Conservation (phyloP, 352 stramenopile genomes). For the Globisporangium orthogonon region DNA sequence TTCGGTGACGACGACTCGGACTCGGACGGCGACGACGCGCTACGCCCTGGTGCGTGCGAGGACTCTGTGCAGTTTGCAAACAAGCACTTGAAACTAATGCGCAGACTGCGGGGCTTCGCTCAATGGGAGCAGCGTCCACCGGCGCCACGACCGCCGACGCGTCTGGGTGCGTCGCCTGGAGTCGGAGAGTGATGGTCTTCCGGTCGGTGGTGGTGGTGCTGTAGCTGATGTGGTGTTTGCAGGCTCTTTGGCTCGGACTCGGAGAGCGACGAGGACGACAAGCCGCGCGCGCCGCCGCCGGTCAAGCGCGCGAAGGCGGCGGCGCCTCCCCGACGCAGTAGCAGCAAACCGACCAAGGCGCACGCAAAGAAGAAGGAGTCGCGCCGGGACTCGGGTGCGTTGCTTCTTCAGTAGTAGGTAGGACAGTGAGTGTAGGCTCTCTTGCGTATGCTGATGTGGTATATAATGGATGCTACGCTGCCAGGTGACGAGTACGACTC, state of each 20-base stretch:
- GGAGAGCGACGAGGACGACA: conserved; percentile 75
- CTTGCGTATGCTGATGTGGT: background rate
- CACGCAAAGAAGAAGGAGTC: conserved; percentile 6
- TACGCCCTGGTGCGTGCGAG: conserved; percentile 32
- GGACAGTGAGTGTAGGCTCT: no score
- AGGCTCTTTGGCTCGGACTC: conserved; percentile 86
- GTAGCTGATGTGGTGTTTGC: background rate
- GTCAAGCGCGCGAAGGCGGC: conserved; percentile 42
- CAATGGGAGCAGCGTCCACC: conserved; percentile 20
- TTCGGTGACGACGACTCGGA: conserved; percentile 82
- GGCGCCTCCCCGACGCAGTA: conserved; percentile 3
- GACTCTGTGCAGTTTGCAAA: background rate
- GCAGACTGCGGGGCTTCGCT: background rate
- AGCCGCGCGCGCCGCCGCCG: conserved; percentile 35
- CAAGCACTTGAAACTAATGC: background rate
- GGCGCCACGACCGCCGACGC: conserved; percentile 52
- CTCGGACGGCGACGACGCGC: conserved; percentile 48
- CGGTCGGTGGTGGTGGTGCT: background rate
- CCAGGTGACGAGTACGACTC: conserved; percentile 81
- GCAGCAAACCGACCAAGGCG: conserved; percentile 10
- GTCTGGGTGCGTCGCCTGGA: conserved; percentile 33
- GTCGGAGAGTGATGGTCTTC: background rate
- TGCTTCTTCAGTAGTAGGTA: background rate
- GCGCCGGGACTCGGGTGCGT: conserved; percentile 14
- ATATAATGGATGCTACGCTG: background rate